A percentile compares a stretch with the other conserved stretches of the same genome.
These are phyloP conservation scores for Celoporthe dispersa DNA, from an alignment of 2,329 filamentous ascomycete genomes.

Conservation along the genomic window DNA sequence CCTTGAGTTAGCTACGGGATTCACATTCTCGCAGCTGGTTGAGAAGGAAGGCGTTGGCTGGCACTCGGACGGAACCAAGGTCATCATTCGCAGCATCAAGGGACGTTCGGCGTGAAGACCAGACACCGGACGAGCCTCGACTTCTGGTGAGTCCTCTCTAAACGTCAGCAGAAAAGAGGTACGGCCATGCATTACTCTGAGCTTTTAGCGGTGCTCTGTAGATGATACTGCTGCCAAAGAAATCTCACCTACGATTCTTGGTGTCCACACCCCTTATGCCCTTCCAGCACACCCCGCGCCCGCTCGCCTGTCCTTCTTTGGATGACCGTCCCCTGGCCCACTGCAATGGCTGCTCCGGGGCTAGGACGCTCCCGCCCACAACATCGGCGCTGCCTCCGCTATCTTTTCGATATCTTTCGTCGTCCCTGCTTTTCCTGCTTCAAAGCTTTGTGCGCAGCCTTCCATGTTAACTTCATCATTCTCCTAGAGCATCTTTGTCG, in stretches of 20 bases:
- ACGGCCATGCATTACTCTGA: conserved; percentile 9
- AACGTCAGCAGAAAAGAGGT: background rate
- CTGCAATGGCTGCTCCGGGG: background rate
- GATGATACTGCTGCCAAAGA: conserved; percentile 7
- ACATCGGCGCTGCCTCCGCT: background rate
- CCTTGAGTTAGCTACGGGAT: conserved; percentile 70
- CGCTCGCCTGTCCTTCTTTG: background rate
- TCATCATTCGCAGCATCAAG: conserved; percentile 72
- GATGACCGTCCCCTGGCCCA: background rate
- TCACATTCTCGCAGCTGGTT: conserved; percentile 73
- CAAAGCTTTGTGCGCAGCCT: background rate
- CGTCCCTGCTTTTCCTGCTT: background rate
- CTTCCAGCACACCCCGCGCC: background rate
- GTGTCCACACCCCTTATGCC: background rate
- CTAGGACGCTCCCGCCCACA: background rate
- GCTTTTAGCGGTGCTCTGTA: conserved; percentile 12
- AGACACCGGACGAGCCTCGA: background rate
- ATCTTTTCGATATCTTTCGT: background rate
- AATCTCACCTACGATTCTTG: background rate
- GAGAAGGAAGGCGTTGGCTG: conserved; percentile 79
- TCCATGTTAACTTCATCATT: background rate
- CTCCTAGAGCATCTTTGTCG: background rate
- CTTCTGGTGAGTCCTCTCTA: background rate
- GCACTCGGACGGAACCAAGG: conserved; percentile 73
- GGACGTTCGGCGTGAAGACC: conserved; percentile 38